Evolutionary conservation across 78 protist species (phyloP).

Genomic region (Dictyostelium firmibasis): DNA sequence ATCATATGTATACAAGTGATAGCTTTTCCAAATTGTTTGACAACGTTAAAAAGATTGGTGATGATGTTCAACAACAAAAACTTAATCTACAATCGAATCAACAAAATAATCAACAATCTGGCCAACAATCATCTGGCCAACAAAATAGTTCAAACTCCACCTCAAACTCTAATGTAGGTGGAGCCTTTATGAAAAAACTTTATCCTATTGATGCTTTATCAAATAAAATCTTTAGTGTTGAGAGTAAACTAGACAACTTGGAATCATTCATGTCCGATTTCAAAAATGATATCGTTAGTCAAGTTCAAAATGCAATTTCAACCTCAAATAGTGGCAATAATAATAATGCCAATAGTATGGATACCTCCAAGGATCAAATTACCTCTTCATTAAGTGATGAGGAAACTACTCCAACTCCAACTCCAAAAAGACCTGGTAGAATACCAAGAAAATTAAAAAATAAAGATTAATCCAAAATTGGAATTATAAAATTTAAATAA

Average conservation of each 20-base stretch:
- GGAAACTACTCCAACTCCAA: not conserved
- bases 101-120: not conserved
- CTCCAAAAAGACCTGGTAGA: conserved; percentile 6
- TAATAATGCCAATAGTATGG: not conserved
- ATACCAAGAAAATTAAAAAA: not conserved
- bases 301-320: not conserved
- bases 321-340: not conserved
- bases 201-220: conserved; percentile 55
- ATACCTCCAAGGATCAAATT: not conserved
- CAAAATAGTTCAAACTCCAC: not conserved
- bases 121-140: no score
- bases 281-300: conserved; percentile 10
- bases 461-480: not conserved
- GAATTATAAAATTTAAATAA: not conserved
- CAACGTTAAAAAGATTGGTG: not conserved
- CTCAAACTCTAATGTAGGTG: not conserved
- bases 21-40: not conserved
- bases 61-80: not conserved
- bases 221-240: conserved; percentile 47
- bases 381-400: not conserved
- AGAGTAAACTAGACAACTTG: conserved; percentile 27
- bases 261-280: conserved; percentile 5
- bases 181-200: conserved; percentile 59
- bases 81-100: not conserved
- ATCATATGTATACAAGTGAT: not conserved